Evolutionary conservation across 1,284 basidiomycete species (phyloP), one percentile per base, ranked within the genome.

Genomic region (Microbotryomycetes sp.): DNA sequence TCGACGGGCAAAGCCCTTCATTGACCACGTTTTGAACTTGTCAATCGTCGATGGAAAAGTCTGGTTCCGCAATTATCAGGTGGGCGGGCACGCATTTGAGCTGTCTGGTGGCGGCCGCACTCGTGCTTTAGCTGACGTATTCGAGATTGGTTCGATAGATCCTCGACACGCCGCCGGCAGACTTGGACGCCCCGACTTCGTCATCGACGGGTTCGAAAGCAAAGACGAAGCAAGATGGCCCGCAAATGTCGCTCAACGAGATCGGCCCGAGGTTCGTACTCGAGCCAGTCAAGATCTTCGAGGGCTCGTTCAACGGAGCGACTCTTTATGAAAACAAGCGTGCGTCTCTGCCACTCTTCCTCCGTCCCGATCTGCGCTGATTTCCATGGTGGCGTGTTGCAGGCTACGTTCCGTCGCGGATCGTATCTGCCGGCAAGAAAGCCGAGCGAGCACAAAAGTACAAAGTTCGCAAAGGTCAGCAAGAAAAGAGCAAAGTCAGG

Each of bases 11-110:
- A 99, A 99, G 76, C 96, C 96, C 1, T 99, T 99, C 78, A 85
- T 99, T 71, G 96, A 99, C 78, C 96, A 98, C 74, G 85, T 98
- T 72, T 82, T 98, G 66, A 90, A 91, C 49, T 98, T 99, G 77
- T 96, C 92, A 23, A 82, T 98, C 56, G 81, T 96, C 47, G 96
- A 99, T 79, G 83, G 84, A 75, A 97, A 97, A 76, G 91, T 98
- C 68, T 99, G 96, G 96, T 97, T 98, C 82, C 85, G 96, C 68
- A 97, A 97, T 78, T 98, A 89, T 79, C 94, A 98, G 82, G 89
- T 88, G 41, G 66, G 59, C 3, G n/a, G n/a, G n/a, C 13, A 45
- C 41, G n/a, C 41, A n/a, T n/a, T n/a, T 45, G 41, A 45, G 41
- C 41, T 45, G 41, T 13, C 15, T 15, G 41, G 15, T 13, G 41